Conservation (phyloP, 1,139 yeast genomes). For the Scheffersomyces segobiensis region DNA sequence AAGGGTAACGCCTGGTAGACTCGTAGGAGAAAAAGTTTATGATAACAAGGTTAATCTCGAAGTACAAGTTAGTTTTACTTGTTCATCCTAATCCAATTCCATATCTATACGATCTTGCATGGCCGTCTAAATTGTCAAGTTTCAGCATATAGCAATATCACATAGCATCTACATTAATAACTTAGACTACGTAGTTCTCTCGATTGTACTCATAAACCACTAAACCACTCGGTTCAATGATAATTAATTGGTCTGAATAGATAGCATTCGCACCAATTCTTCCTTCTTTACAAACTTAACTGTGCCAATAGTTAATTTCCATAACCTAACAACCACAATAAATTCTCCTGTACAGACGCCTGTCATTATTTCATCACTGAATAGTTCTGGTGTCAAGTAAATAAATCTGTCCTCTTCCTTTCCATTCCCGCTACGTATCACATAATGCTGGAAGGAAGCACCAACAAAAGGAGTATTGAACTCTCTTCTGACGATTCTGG, state of each 20-base stretch:
- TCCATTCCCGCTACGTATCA: background rate
- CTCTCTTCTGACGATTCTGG: slow-evolving; percentile 7
- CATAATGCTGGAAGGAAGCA: background rate
- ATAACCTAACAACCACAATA: background rate
- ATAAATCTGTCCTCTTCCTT: slow-evolving; percentile 4
- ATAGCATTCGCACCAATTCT: too few relatives aligned
- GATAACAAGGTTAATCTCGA: background rate
- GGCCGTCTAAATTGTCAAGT: too few relatives aligned
- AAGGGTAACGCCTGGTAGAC: background rate
- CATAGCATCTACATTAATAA: too few relatives aligned
- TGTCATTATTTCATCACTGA: background rate
- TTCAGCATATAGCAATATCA: too few relatives aligned
- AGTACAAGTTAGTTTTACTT: too few relatives aligned
- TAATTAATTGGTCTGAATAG: too few relatives aligned
- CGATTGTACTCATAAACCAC: too few relatives aligned
- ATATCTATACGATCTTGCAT: too few relatives aligned
- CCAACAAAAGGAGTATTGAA: slow-evolving; percentile 22
- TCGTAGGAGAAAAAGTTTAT: background rate
- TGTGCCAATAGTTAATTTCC: too few relatives aligned
- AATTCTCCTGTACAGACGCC: background rate
- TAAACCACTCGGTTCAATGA: too few relatives aligned
- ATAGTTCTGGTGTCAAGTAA: slow-evolving; percentile 9
- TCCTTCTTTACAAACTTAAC: background rate
- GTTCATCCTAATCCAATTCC: too few relatives aligned
- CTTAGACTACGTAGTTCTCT: too few relatives aligned